Evolutionary conservation across 2,329 filamentous ascomycete genomes (phyloP).

Genomic region (Diplodia corticola): DNA sequence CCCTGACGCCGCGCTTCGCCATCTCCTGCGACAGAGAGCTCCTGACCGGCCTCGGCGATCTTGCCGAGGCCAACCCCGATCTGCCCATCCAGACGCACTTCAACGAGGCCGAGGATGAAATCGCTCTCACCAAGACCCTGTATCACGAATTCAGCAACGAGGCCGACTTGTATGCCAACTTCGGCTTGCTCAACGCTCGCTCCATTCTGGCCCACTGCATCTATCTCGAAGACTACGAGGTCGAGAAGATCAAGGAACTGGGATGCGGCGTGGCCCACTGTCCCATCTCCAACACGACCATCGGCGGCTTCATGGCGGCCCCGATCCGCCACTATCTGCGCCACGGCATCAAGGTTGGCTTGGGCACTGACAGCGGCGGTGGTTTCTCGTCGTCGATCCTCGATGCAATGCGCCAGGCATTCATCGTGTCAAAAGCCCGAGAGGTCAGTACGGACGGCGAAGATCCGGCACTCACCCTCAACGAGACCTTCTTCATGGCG

Average conservation of each 20-base stretch:
- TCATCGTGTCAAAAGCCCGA: constrained; percentile 50
- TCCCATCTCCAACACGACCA: constrained; percentile 61
- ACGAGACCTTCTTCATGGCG: constrained; percentile 56
- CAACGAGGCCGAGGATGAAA: constrained; percentile 64
- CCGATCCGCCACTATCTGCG: constrained; percentile 59
- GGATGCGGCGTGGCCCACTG: constrained; percentile 65
- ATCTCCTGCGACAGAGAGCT: constrained; percentile 60
- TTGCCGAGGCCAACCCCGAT: constrained; percentile 49
- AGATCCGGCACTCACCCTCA: constrained; percentile 37
- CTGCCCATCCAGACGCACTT: constrained; percentile 67
- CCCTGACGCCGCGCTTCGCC: constrained; percentile 54
- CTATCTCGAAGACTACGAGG: constrained; percentile 60
- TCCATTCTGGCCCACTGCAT: constrained; percentile 69
- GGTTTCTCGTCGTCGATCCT: constrained; percentile 63
- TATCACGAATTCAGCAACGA: constrained; percentile 60
- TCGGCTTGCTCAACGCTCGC: constrained; percentile 54
- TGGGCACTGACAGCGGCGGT: constrained; percentile 66
- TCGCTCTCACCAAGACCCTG: constrained; percentile 54
- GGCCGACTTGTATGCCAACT: constrained; percentile 60
- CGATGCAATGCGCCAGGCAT: constrained; percentile 58
- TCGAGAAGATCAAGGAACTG: constrained; percentile 47
- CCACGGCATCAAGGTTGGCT: constrained; percentile 62
- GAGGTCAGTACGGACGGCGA: constrained; percentile 35
- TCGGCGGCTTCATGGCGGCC: constrained; percentile 60
- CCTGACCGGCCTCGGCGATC: constrained; percentile 56